Evolutionary conservation across 2,329 filamentous ascomycete genomes (phyloP), one percentile per base, ranked within the genome.

Genomic region (Penicillium hordei): DNA sequence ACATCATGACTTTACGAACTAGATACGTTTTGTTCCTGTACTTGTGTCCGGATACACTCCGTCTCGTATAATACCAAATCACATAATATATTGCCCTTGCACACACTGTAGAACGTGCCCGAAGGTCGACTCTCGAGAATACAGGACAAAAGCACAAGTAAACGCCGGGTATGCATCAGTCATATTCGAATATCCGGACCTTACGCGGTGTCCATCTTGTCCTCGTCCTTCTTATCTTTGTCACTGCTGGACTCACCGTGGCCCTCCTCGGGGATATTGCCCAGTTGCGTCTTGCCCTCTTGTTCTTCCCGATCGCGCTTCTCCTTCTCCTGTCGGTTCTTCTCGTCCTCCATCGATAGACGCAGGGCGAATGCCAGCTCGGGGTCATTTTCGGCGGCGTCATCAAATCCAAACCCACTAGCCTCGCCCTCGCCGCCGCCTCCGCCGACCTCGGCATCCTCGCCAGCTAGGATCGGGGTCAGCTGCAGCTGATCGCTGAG

Each of bases 331-430:
- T 95, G 88, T 69, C 94, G 83, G 60, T 93, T 93, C 80, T 95
- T 95, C 78, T 99, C 94, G 74, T 99, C 94, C 75, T 99, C 94
- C 85, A 96, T 91, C 76, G 91, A 96, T 91, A 99, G 96, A 63
- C 94, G 88, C 73, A 99, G 81, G 52, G 94, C 94, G 66, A 99
- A 85, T 23, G 94, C 94, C 70, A 99, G 81, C 76, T 99, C 94
- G 4, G 94, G 94, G 72, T 99, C 94, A 43, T 75, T 72, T 70
- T 93, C 84, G 53, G 88, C 89, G 15, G 93, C 93, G 75, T 97
- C 94, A 67, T 92, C 90, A 68, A 91, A 95, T 61, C 89, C 86
- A 65, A 83, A 83, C 34, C 80, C 84, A 57, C 80, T 82, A 43
- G 79, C 79, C 52, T 81, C 84, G 42, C 82, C 81, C 25, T 79